phyloP scores from a whole-genome alignment of 1,284 basidiomycete genomes.

The Rhodotorula sp. region DNA sequence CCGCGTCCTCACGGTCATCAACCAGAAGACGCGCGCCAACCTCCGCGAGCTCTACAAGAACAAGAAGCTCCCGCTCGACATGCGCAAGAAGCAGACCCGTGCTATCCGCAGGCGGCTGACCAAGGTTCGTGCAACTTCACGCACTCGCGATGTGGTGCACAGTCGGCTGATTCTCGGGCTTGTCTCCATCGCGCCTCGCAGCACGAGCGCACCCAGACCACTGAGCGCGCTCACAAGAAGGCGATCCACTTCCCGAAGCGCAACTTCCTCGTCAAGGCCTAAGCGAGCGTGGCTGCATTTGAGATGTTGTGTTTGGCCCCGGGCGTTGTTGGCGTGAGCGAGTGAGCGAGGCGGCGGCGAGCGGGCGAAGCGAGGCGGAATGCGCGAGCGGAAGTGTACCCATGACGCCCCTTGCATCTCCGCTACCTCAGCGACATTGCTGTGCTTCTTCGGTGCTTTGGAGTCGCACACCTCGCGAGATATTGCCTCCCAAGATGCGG shows the following conservation, averaged over 20 bases:
- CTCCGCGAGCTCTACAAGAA: conserved; percentile 96
- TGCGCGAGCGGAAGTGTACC: no score
- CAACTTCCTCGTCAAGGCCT: conserved; percentile 31
- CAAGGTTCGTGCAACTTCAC: conserved; percentile 61
- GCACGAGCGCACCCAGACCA: conserved; percentile 80
- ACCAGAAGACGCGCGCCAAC: conserved; percentile 96
- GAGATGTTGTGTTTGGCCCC: neutral
- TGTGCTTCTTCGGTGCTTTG: no score
- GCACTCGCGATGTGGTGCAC: neutral
- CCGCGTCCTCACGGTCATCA: conserved; percentile 96
- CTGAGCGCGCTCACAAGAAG: conserved; percentile 88
- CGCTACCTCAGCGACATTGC: no score
- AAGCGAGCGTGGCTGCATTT: neutral
- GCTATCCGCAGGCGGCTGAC: conserved; percentile 95
- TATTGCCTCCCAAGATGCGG: no score
- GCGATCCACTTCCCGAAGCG: conserved; percentile 80
- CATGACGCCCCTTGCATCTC: no score
- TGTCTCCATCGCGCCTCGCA: conserved; percentile 48
- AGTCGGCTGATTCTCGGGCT: neutral
- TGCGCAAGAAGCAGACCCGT: conserved; percentile 97
- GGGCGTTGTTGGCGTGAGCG: no score
- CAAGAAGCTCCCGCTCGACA: conserved; percentile 97
- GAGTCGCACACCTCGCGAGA: no score
- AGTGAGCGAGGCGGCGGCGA: no score
- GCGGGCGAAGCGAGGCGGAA: no score